Base-by-base conservation (phyloP, 345 rosid species). In the Melastoma malabathricum region DNA sequence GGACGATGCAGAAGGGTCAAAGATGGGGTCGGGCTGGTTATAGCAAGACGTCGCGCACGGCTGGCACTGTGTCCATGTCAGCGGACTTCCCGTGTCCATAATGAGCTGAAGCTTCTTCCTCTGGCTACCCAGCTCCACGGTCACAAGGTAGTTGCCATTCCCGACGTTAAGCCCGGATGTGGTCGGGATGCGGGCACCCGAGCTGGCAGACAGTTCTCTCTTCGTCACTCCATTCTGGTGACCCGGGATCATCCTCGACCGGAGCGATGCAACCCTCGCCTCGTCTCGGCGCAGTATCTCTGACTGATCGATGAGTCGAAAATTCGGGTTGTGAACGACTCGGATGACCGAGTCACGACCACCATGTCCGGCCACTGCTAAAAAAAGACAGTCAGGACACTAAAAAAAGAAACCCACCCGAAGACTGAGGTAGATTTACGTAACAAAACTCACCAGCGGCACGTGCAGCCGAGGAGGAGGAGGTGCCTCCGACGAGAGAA, bases 51-150 rank as follows among this genome's bases (percentile, higher is more conserved):
- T 8, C 6, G 15, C 3, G 46, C 50, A 48, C 15, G 61, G 51
- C 22, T n/a, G 17, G 57, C 72, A 55, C n/a, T 54, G 44, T 8
- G 59, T 13, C 61, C 61, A 62, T 4, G 47, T 62, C 13, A 59
- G 0, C 3, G 22, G 46, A 18, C 64, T 62, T 31, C 64, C 67
- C 4, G 68, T 68, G 55, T 68, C 64, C 15, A 68, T 47, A 10
- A 51, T 19, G 17, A 61, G 43, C 10, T 43, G 13, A 16, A 52
- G 44, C 39, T 45, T 47, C 14, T 48, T 56, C 23, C 14, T 25
- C 1, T 59, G 66, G 6, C 52, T 49, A 43, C 66, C 66, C 0
- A 67, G 39, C 29, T 66, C 57, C 10, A 44, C 52, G 0, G 18
- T 54, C 44, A 47, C 68, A 4, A 2, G 23, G 47, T 46, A 64